A percentile compares a stretch with the other conserved stretches of the same genome.
Evolutionary conservation across 139 green algal species (phyloP).

Genomic region (Tetraselmis striata): DNA sequence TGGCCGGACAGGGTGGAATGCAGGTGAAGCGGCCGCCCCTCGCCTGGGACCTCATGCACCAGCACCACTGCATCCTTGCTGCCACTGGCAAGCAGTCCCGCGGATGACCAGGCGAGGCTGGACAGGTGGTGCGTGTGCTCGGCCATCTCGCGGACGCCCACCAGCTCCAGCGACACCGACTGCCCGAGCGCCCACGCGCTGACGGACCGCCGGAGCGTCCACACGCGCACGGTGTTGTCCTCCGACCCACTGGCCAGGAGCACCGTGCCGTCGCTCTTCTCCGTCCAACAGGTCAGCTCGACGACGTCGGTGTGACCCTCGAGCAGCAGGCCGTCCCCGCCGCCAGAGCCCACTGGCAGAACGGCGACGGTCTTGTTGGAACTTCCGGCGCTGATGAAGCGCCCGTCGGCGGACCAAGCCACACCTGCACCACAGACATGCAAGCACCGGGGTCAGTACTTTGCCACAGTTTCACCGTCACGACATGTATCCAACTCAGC

Average conservation of each 20-base stretch:
- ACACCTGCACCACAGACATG: too few relatives aligned
- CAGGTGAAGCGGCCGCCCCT: neutral
- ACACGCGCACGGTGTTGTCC: neutral
- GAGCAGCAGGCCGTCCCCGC: neutral
- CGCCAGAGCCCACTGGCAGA: too few relatives aligned
- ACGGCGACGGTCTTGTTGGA: neutral
- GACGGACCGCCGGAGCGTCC: neutral
- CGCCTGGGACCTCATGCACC: neutral
- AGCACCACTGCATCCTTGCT: neutral
- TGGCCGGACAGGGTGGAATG: neutral
- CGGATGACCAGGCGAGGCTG: neutral
- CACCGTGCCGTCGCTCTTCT: neutral
- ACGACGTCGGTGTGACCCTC: neutral
- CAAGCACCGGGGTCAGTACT: too few relatives aligned
- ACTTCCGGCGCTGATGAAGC: neutral
- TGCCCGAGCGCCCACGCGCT: too few relatives aligned
- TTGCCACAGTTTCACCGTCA: too few relatives aligned
- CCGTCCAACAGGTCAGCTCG: neutral
- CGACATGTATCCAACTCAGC: neutral
- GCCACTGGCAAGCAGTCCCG: neutral
- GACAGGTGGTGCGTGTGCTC: neutral
- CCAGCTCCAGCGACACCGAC: too few relatives aligned
- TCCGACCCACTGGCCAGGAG: neutral
- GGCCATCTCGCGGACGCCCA: neutral
- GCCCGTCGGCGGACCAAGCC: neutral